These are phyloP conservation scores for Lichtheimia ornata DNA, from an alignment of 371 early-diverging fungal genomes.

Conservation along the genomic window DNA sequence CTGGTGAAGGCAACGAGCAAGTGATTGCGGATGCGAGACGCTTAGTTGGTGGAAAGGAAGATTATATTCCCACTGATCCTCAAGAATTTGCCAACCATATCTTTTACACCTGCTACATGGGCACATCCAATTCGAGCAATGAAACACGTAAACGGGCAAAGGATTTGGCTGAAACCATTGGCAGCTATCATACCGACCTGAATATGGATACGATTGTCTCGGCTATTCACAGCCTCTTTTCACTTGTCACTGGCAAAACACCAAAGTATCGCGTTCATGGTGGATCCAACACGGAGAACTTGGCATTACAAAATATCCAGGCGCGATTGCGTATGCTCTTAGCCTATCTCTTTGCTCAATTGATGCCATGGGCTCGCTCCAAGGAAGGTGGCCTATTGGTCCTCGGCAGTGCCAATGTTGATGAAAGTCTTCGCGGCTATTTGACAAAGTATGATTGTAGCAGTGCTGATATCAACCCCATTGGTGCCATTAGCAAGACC, in stretches of 20 bases:
- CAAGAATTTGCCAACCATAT: constrained; percentile 82
- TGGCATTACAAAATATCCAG: constrained; percentile 97
- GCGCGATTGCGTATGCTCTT: constrained; percentile 96
- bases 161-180: constrained; percentile 79
- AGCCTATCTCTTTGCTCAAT: constrained; percentile 93
- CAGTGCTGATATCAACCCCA: constrained; percentile 96
- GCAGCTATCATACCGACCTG: constrained; percentile 88
- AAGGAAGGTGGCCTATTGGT: constrained; percentile 83
- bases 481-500: constrained; percentile 91
- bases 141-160: constrained; percentile 88
- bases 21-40: constrained; percentile 79
- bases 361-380: constrained; percentile 89
- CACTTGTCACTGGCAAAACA: constrained; percentile 72
- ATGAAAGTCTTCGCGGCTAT: constrained; percentile 95
- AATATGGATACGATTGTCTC: constrained; percentile 86
- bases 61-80: constrained; percentile 78
- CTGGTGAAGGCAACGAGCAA: constrained; percentile 60
- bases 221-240: constrained; percentile 77
- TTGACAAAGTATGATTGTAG: constrained; percentile 98
- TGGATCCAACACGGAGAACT: constrained; percentile 84
- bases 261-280: constrained; percentile 87
- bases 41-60: constrained; percentile 59
- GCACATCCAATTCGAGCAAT: constrained; percentile 83
- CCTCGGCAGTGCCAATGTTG: constrained; percentile 94
- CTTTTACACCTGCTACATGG: constrained; percentile 97